Evolutionary conservation across 441 rosid species (phyloP).

Genomic region (Populus hybrid): DNA sequence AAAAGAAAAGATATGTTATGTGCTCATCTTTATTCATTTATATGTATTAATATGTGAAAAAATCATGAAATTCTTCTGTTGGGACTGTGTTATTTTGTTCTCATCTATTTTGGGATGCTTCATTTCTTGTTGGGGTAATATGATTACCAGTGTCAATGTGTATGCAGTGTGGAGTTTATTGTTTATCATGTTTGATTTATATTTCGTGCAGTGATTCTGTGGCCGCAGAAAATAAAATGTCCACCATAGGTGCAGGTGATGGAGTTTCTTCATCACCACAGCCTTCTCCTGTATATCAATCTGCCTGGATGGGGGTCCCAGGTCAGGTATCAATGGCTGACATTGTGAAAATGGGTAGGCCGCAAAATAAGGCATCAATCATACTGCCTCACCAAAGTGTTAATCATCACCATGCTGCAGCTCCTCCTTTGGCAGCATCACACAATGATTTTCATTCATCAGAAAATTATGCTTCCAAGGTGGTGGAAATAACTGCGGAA

Average conservation of each 20-base stretch:
- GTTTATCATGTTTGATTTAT: slow-evolving; percentile 21
- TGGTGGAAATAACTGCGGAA: slow-evolving; percentile 38
- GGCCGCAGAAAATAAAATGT: slow-evolving; percentile 44
- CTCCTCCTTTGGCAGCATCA: slow-evolving; percentile 27
- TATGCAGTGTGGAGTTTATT: slow-evolving; percentile 4
- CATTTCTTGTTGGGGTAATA: slow-evolving; percentile 2
- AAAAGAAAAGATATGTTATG: background rate
- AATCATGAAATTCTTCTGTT: background rate
- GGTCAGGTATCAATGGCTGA: slow-evolving; percentile 99
- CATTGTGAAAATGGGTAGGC: slow-evolving; percentile 93
- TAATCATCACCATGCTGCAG: slow-evolving; percentile 33
- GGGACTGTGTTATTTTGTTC: background rate
- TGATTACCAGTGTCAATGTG: slow-evolving; percentile 7
- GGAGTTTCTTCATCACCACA: slow-evolving; percentile 49
- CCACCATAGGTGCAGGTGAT: slow-evolving; percentile 39
- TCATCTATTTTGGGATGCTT: background rate
- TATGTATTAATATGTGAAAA: slow-evolving; percentile 21
- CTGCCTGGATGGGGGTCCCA: slow-evolving; percentile 71
- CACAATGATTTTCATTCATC: slow-evolving; percentile 34
- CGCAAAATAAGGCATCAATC: slow-evolving; percentile 47
- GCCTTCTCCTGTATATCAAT: slow-evolving; percentile 58
- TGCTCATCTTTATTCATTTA: slow-evolving; percentile 13
- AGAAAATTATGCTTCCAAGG: slow-evolving; percentile 36
- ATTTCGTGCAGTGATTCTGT: slow-evolving; percentile 55
- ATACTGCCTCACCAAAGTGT: slow-evolving; percentile 35